Base-by-base conservation (phyloP, 192 early-diverging fungal genomes). In the Coemansia sp. region DNA sequence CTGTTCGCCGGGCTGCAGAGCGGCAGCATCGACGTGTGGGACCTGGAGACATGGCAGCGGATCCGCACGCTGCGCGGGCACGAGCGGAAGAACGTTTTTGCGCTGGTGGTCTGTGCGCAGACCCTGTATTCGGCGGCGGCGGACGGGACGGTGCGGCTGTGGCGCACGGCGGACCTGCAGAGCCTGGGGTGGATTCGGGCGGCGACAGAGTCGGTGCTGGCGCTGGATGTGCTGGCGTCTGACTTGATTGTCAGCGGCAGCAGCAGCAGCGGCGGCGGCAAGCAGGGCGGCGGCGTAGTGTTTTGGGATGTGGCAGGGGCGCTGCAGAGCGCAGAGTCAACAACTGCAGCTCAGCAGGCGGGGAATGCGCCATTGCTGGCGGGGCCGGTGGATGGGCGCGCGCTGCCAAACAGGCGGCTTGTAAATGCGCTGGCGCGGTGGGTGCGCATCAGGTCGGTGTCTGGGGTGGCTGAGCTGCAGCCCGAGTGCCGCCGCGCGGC, bases 1-100 rank as follows among this genome's bases (percentile, higher is more conserved):
- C 67, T 92, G 59, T 89, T 89, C 38, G 87, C 86, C 58, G 90
- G 90, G 55, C 81, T 86, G 31, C 90, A 92, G 81, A 86, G 82
- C 59, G 90, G 90, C 59, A 78, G 74, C 34, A 84, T 92, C 53
- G 82, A 86, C 68, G 87, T 91, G 19, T 92, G 88, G 82, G 90
- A 92, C 59, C 62, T 92, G 9, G 90, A 92, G 65, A 92, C 90
- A 1, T 74, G 64, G 50, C 83, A 86, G 57, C 54, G 77, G 31
- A 80, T 84, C n/a, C 64, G 70, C 50, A 61, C 45, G 37, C 65
- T 82, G 31, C 1, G 53, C 11, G 64, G 67, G 14, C 29, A 68
- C 72, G 9, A 27, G 8, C 23, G 25, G 23, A 84, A 82, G 59
- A 88, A 89, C 70, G 87, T 89, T 17, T 68, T 87, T 19, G 71